Conservation (phyloP, 805 yeast species). For the Yarrowia bubula region DNA sequence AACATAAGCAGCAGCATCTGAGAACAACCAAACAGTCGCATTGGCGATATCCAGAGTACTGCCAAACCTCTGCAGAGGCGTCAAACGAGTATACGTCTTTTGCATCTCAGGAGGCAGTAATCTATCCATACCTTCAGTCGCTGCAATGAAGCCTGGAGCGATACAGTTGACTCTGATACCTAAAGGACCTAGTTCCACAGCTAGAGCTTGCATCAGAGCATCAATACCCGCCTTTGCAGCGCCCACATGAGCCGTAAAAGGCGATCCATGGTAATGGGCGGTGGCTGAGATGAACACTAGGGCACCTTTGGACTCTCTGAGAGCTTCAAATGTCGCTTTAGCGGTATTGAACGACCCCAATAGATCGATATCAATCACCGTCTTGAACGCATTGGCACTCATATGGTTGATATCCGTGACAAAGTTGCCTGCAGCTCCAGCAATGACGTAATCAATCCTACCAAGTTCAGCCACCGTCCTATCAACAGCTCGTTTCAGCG, state of each 20-base stretch:
- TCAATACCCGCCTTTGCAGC: slow-evolving; percentile 97
- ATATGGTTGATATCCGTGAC: slow-evolving; percentile 73
- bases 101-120: slow-evolving; percentile 48
- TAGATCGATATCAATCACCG: slow-evolving; percentile 82
- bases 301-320: slow-evolving; percentile 64
- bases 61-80: slow-evolving; percentile 58
- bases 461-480: slow-evolving; percentile 68
- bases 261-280: slow-evolving; percentile 82
- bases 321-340: slow-evolving; percentile 71
- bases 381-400: slow-evolving; percentile 81
- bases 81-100: slow-evolving; percentile 45
- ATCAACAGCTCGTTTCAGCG: slow-evolving; percentile 62
- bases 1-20: slow-evolving; percentile 75
- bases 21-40: slow-evolving; percentile 77
- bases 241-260: slow-evolving; percentile 83
- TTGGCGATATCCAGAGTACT: slow-evolving; percentile 77
- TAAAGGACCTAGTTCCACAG: slow-evolving; percentile 87
- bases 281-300: slow-evolving; percentile 83
- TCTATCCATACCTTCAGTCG: slow-evolving; percentile 81
- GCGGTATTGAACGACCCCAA: slow-evolving; percentile 87
- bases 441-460: slow-evolving; percentile 78
- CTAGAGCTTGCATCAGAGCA: slow-evolving; percentile 76
- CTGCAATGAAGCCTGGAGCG: slow-evolving; percentile 88
- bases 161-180: slow-evolving; percentile 80
- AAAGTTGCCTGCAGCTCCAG: slow-evolving; percentile 97